Conservation (phyloP, 1,139 yeast species). For the Taphrina sp. region DNA sequence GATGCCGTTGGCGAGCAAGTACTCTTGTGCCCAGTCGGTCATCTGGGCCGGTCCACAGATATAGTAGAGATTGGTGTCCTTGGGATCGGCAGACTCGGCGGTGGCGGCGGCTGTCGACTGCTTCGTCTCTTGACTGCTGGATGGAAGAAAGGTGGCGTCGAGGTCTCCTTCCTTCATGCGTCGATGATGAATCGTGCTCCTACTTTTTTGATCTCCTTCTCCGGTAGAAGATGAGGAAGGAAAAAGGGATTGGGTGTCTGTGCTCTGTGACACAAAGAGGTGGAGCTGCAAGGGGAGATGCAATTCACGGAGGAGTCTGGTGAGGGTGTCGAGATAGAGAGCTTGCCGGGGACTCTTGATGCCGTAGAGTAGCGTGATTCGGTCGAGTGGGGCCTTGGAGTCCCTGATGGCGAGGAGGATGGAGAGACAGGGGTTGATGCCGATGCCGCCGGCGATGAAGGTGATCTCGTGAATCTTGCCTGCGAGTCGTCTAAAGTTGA, state of each 20-base stretch:
- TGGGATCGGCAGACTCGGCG: background rate
- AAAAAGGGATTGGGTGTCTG: slow-evolving; percentile 19
- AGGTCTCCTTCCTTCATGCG: slow-evolving; percentile 23
- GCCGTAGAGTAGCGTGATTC: slow-evolving; percentile 28
- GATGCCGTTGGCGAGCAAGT: slow-evolving; percentile 18
- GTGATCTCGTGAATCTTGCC: slow-evolving; percentile 13
- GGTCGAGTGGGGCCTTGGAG: slow-evolving; percentile 17
- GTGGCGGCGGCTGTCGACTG: too few relatives aligned
- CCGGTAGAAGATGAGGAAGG: too few relatives aligned
- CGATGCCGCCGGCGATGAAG: slow-evolving; percentile 28
- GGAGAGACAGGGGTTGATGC: slow-evolving; percentile 21
- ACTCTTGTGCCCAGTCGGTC: slow-evolving; percentile 26
- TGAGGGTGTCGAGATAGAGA: slow-evolving; percentile 25
- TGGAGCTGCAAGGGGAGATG: slow-evolving; percentile 4
- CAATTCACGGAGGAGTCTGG: background rate
- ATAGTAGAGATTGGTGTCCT: slow-evolving; percentile 21
- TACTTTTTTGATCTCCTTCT: too few relatives aligned
- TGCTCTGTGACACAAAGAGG: slow-evolving; percentile 12
- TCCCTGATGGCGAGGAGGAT: slow-evolving; percentile 28
- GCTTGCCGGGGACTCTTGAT: slow-evolving; percentile 13
- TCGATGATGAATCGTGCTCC: slow-evolving; percentile 9
- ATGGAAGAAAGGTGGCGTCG: slow-evolving; percentile 8
- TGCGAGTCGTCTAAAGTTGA: slow-evolving; percentile 18
- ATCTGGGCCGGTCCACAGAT: slow-evolving; percentile 30
- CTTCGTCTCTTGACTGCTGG: background rate